Evolutionary conservation across 2,329 filamentous ascomycete species (phyloP).

Genomic region (Herpotrichia juniperi): DNA sequence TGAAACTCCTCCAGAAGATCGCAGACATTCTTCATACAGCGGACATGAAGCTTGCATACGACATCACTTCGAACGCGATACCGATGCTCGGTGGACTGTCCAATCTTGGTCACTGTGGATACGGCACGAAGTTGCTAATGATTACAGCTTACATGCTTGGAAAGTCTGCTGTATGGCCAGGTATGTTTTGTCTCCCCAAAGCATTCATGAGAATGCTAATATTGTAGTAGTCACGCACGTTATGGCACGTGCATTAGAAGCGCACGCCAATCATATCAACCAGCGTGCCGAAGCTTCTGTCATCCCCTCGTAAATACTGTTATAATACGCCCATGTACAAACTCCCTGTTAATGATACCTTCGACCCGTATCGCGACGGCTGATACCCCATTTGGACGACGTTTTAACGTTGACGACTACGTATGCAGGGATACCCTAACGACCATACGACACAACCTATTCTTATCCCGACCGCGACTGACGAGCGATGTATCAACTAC

Average conservation of each 20-base stretch:
- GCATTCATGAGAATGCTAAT: constrained; percentile 28
- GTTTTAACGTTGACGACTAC: constrained; percentile 17
- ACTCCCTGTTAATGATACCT: constrained; percentile 7
- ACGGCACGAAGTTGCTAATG: constrained; percentile 82
- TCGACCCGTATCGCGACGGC: constrained; percentile 12
- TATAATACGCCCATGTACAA: constrained; percentile 25
- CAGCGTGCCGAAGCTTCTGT: constrained; percentile 62
- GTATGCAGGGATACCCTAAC: constrained; percentile 8
- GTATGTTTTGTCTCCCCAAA: constrained; percentile 58
- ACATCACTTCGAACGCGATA: constrained; percentile 54
- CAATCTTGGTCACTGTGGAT: constrained; percentile 68
- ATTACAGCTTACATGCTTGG: constrained; percentile 87
- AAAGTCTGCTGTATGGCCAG: constrained; percentile 90
- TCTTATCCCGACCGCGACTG: not conserved
- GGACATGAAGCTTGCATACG: constrained; percentile 76
- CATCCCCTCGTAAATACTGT: constrained; percentile 31
- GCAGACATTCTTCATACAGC: constrained; percentile 77
- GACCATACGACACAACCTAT: constrained; percentile 10
- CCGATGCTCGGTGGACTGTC: constrained; percentile 60
- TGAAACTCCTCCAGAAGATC: constrained; percentile 82
- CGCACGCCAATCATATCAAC: constrained; percentile 68
- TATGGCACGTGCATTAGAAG: constrained; percentile 69
- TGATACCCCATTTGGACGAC: constrained; percentile 22
- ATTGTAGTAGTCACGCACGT: constrained; percentile 65
- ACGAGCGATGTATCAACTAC: not conserved